Conservation (phyloP, 208 protist genomes). For the Leishmania braziliensis region DNA sequence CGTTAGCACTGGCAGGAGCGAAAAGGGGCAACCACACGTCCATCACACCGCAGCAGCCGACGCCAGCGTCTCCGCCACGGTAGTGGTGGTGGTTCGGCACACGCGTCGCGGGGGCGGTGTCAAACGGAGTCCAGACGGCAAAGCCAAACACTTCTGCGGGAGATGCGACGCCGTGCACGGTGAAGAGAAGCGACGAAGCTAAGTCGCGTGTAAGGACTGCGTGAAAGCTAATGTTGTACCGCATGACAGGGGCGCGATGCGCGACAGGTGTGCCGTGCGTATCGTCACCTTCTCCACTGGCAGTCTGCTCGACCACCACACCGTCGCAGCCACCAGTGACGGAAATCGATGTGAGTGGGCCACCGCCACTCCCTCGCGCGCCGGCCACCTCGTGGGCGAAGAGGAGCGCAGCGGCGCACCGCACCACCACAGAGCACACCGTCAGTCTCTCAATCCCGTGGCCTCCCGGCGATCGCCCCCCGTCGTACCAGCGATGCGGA, state of each 20-base stretch:
- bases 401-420: conserved; percentile 40
- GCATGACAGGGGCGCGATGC: conserved; percentile 38
- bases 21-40: conserved; percentile 62
- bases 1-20: conserved; percentile 8
- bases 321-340: conserved; percentile 25
- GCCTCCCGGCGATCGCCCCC: background rate
- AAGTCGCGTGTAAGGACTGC: conserved; percentile 32
- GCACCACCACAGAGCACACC: conserved; percentile 50
- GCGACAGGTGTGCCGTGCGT: background rate
- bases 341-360: conserved; percentile 21
- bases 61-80: background rate
- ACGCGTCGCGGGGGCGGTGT: background rate
- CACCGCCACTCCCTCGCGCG: background rate
- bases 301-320: background rate
- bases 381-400: background rate
- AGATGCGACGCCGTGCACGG: conserved; percentile 37
- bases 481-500: background rate
- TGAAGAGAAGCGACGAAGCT: conserved; percentile 46
- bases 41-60: conserved; percentile 4
- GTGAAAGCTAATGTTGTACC: conserved; percentile 42
- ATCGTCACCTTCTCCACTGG: background rate
- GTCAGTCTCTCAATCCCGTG: background rate
- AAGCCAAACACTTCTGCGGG: conserved; percentile 46
- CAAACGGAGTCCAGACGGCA: conserved; percentile 41
- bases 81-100: background rate